Conservation (phyloP, 345 rosid genomes). For the Abelmoschus esculentus region DNA sequence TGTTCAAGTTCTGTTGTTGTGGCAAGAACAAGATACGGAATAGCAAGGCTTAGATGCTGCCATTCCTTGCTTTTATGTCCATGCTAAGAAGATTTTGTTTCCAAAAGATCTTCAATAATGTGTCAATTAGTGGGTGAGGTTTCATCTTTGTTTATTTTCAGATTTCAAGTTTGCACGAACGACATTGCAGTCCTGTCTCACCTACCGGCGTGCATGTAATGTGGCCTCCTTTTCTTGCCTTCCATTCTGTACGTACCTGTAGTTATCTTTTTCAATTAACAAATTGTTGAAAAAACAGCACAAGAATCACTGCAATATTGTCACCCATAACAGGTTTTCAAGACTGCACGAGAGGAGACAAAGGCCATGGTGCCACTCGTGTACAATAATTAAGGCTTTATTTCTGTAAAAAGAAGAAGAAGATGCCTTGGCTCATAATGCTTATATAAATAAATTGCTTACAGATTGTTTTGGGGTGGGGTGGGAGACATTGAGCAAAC, state of each 20-base stretch:
- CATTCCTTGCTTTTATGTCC: no score
- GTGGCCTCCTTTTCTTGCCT: no score
- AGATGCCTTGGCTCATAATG: background rate
- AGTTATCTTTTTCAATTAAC: no score
- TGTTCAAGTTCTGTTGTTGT: background rate
- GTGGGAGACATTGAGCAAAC: constrained; percentile 1
- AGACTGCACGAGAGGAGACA: background rate
- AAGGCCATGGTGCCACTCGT: background rate
- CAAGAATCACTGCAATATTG: background rate
- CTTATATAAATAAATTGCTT: background rate
- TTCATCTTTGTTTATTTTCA: no score
- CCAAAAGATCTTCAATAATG: background rate
- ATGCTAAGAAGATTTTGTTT: background rate
- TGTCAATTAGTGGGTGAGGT: no score
- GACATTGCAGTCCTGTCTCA: no score
- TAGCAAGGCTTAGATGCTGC: background rate
- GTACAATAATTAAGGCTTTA: background rate
- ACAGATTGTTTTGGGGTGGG: background rate
- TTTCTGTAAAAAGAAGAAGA: background rate
- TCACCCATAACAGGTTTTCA: background rate
- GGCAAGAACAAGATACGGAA: background rate
- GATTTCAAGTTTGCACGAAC: no score
- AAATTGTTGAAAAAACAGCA: background rate
- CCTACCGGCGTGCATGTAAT: no score
- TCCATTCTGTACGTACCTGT: no score